Evolutionary conservation across 164 flowering plant species (phyloP).

Genomic region (Umbellularia californica): DNA sequence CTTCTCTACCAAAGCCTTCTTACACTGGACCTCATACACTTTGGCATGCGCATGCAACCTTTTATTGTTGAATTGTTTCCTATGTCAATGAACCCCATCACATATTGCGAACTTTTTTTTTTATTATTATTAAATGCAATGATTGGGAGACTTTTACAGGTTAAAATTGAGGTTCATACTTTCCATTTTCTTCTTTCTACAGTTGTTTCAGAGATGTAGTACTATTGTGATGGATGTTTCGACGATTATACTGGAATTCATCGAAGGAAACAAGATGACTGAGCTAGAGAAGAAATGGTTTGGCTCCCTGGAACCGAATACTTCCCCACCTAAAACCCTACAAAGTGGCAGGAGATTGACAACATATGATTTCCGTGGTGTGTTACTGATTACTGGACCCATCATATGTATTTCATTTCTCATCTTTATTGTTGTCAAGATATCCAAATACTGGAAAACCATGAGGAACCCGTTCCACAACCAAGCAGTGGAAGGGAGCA

Average conservation of each 20-base stretch:
- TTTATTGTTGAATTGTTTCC: no score
- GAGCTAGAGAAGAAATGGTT: slow-evolving; percentile 13
- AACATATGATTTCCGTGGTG: not conserved
- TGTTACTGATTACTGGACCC: not conserved
- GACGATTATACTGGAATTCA: slow-evolving; percentile 13
- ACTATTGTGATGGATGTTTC: slow-evolving; percentile 18
- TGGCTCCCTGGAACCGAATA: not conserved
- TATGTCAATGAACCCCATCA: no score
- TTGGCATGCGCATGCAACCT: no score
- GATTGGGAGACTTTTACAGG: no score
- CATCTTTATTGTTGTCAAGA: not conserved
- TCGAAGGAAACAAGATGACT: slow-evolving; percentile 5
- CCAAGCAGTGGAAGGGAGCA: not conserved
- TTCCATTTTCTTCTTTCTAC: not conserved
- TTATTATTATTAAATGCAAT: no score
- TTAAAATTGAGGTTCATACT: not conserved
- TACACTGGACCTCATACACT: no score
- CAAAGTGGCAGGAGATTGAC: not conserved
- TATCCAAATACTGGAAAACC: not conserved
- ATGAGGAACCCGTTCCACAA: not conserved
- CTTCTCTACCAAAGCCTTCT: no score
- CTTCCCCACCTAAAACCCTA: not conserved
- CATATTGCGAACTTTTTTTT: no score
- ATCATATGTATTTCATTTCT: not conserved
- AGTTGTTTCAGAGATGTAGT: slow-evolving; percentile 19